These are phyloP conservation scores for Dryadomyces quercivorus DNA, from an alignment of 2,329 filamentous ascomycete species.

Conservation along the genomic window DNA sequence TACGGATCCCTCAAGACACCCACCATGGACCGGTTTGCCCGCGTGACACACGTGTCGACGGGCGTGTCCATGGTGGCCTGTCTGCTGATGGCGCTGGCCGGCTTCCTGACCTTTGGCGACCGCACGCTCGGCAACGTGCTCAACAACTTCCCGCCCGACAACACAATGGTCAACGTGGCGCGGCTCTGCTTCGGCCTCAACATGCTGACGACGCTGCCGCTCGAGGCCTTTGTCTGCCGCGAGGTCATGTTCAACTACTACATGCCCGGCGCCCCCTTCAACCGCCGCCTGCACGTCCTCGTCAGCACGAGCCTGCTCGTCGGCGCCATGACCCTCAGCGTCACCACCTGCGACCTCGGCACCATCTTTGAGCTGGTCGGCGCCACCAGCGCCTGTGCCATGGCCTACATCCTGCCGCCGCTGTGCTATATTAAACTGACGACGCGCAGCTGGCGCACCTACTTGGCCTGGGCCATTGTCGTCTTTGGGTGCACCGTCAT, in stretches of 20 bases:
- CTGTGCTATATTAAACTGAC: constrained; percentile 92
- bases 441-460: constrained; percentile 61
- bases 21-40: constrained; percentile 87
- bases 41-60: constrained; percentile 89
- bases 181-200: constrained; percentile 93
- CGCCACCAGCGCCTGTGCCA: constrained; percentile 82
- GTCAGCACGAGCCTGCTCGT: constrained; percentile 78
- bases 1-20: constrained; percentile 91
- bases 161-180: constrained; percentile 87
- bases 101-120: constrained; percentile 88
- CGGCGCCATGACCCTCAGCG: constrained; percentile 60
- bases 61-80: constrained; percentile 85
- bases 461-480: constrained; percentile 59
- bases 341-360: constrained; percentile 87
- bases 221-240: constrained; percentile 94
- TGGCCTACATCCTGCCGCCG: constrained; percentile 92
- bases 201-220: constrained; percentile 93
- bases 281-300: constrained; percentile 72
- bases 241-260: constrained; percentile 91
- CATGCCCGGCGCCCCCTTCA: constrained; percentile 57
- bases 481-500: constrained; percentile 72
- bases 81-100: constrained; percentile 72
- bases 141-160: constrained; percentile 91
- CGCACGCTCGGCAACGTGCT: constrained; percentile 89
- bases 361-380: constrained; percentile 93